Percentiles rank a stretch among this genome's conserved stretches.
Conservation (phyloP, 345 rosid genomes). For the Populus alba region DNA sequence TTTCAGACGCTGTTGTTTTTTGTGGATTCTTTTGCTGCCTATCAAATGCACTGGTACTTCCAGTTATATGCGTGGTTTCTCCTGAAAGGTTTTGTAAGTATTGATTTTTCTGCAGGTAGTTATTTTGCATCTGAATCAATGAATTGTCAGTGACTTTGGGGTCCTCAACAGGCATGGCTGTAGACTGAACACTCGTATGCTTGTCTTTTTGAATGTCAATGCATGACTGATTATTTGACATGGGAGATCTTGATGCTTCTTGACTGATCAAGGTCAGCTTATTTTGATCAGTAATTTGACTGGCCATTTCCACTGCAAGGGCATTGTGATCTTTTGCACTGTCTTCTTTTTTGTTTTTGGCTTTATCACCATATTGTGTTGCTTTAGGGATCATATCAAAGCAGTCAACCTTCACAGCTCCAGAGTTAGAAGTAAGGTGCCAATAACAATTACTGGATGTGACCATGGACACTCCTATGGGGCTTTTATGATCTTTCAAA, state of each 20-base stretch:
- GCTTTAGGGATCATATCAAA: slow-evolving; percentile 25
- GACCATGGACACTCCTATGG: slow-evolving; percentile 16
- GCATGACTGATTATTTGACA: slow-evolving; percentile 26
- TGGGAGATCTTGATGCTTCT: slow-evolving; percentile 27
- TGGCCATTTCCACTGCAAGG: slow-evolving; percentile 22
- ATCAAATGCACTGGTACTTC: slow-evolving; percentile 37
- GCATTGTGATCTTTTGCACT: slow-evolving; percentile 17
- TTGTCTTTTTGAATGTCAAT: slow-evolving; percentile 26
- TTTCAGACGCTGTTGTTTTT: slow-evolving; percentile 31
- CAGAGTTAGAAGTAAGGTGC: slow-evolving; percentile 24
- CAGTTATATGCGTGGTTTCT: slow-evolving; percentile 33
- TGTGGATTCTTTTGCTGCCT: slow-evolving; percentile 25
- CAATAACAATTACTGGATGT: slow-evolving; percentile 32
- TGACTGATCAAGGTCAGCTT: slow-evolving; percentile 14
- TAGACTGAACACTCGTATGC: slow-evolving; percentile 23
- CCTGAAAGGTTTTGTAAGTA: slow-evolving; percentile 25
- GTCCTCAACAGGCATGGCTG: slow-evolving; percentile 27
- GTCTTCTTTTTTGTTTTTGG: slow-evolving; percentile 20
- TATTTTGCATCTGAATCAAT: slow-evolving; percentile 26
- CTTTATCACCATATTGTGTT: slow-evolving; percentile 28
- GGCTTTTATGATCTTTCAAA: slow-evolving; percentile 34
- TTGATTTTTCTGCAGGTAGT: slow-evolving; percentile 26
- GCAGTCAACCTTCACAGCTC: slow-evolving; percentile 28
- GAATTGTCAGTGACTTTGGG: slow-evolving; percentile 16
- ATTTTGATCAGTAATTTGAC: slow-evolving; percentile 25